Evolutionary conservation across 2,329 filamentous ascomycete genomes (phyloP).

Genomic region (Fusarium ramigenum): DNA sequence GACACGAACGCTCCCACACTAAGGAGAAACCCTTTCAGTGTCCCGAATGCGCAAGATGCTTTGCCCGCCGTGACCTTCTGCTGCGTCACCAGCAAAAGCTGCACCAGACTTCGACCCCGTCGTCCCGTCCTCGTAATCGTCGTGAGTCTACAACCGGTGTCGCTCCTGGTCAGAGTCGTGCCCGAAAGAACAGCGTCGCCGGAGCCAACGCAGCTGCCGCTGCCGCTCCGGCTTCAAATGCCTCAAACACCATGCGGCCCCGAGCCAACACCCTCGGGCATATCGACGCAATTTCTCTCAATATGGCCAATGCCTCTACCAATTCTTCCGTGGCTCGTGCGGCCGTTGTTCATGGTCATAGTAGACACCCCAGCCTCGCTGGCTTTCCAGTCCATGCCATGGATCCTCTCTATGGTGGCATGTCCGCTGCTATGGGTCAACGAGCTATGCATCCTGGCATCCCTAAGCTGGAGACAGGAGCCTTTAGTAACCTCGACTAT

Average conservation of each 20-base stretch:
- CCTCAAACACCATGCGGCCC: slow-evolving; percentile 76
- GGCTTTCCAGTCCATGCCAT: slow-evolving; percentile 69
- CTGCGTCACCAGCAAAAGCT: slow-evolving; percentile 98
- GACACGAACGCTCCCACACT: slow-evolving; percentile 96
- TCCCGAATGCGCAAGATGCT: slow-evolving; percentile 92
- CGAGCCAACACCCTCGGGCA: slow-evolving; percentile 97
- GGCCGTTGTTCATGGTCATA: slow-evolving; percentile 61
- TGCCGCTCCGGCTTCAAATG: slow-evolving; percentile 53
- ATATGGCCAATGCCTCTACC: slow-evolving; percentile 69
- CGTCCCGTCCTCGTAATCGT: slow-evolving; percentile 85
- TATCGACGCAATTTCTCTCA: slow-evolving; percentile 80
- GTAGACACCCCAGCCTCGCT: slow-evolving; percentile 78
- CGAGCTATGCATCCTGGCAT: slow-evolving; percentile 74
- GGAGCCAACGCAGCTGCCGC: slow-evolving; percentile 58
- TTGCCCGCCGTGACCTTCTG: slow-evolving; percentile 90
- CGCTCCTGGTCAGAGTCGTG: slow-evolving; percentile 72
- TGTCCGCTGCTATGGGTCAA: slow-evolving; percentile 74
- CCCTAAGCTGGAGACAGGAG: slow-evolving; percentile 84
- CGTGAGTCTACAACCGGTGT: slow-evolving; percentile 87
- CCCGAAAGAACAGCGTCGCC: slow-evolving; percentile 92
- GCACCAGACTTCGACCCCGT: slow-evolving; percentile 90
- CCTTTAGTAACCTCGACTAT: slow-evolving; percentile 71
- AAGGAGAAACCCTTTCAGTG: slow-evolving; percentile 99
- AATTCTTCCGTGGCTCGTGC: slow-evolving; percentile 62
- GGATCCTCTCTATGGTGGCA: slow-evolving; percentile 75